Base-by-base conservation (phyloP, 768 basidiomycete species). In the Tephrocybe sp. region DNA sequence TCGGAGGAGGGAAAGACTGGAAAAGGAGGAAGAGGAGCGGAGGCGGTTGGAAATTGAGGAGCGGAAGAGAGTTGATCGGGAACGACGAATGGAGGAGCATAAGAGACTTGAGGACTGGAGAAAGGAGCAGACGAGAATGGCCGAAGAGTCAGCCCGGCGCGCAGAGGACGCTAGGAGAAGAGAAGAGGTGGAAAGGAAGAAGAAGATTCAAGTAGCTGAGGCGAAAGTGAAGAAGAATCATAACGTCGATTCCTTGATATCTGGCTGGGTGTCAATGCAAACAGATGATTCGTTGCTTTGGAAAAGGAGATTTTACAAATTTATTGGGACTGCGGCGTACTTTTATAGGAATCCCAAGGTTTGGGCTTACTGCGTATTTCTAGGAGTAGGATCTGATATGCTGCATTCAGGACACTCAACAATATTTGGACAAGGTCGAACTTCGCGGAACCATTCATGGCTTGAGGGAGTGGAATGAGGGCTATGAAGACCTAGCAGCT, bases 191-290 rank as follows among this genome's bases (percentile, higher is more conserved):
- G 75, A 74, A 47, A 71, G 78, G 52, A 72, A 68, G 58, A 70
- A 71, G 47, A 74, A 69, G 54, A 76, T 86, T 17, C 70, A 72
- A 55, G 65, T 70, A 39, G 73, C 70, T 4, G 74, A 77, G 33
- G 68, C 73, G 35, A 73, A 72, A 45, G 67, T 75, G 32, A 73
- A 69, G 47, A 60, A 59, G 5, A 66, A 64, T 46, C 66, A 69
- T 13, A 67, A 65, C 48, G 67, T 69, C 13, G 68, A 69, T 32
- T 55, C 64, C 2, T 55, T 76, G 13, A 57, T 74, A 46, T 69
- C 71, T 10, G 85, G 84, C 0, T 85, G 83, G 82, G 75, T 84
- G 2, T 83, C 83, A 1, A 68, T 85, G 45, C 84, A 85, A 60
- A 74, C 76, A 3, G 68, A 70, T 23, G 78, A 80, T 12, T 72